Conservation (phyloP, 2,329 filamentous ascomycete genomes). For the Mariannaea elegans region DNA sequence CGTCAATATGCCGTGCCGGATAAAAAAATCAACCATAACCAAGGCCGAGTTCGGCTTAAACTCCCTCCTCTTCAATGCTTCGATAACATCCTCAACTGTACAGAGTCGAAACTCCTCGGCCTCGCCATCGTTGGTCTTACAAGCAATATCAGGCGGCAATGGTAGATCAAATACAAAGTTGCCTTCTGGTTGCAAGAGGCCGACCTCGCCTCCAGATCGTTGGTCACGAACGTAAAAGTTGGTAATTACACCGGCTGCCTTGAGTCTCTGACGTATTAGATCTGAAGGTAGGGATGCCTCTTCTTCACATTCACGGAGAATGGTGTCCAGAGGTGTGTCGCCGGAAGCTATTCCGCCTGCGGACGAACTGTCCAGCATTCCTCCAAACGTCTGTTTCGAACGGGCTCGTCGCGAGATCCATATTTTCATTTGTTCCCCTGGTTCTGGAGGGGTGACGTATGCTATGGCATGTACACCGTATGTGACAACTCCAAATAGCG, state of each 20-base stretch:
- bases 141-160: neutral
- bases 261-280: neutral
- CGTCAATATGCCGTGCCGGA: neutral
- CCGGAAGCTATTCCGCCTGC: neutral
- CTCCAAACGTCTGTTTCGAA: neutral
- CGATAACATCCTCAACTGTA: neutral
- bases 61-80: neutral
- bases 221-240: neutral
- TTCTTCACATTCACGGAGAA: neutral
- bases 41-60: neutral
- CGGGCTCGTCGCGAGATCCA: conserved; percentile 1
- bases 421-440: neutral
- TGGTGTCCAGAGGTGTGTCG: neutral
- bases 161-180: neutral
- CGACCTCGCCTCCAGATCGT: neutral
- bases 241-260: neutral
- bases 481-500: conserved; percentile 1
- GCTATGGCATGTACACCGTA: conserved; percentile 2
- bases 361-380: conserved; percentile 2
- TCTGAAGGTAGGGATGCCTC: neutral
- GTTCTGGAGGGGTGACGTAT: neutral
- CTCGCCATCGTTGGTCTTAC: neutral
- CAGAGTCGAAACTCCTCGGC: conserved; percentile 1
- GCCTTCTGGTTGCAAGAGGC: conserved; percentile 1
- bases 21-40: conserved; percentile 4